A percentile compares a stretch with the other conserved stretches of the same genome.
Evolutionary conservation across 306 rosid species (phyloP).

Genomic region (Sphenostylis stenocarpa): DNA sequence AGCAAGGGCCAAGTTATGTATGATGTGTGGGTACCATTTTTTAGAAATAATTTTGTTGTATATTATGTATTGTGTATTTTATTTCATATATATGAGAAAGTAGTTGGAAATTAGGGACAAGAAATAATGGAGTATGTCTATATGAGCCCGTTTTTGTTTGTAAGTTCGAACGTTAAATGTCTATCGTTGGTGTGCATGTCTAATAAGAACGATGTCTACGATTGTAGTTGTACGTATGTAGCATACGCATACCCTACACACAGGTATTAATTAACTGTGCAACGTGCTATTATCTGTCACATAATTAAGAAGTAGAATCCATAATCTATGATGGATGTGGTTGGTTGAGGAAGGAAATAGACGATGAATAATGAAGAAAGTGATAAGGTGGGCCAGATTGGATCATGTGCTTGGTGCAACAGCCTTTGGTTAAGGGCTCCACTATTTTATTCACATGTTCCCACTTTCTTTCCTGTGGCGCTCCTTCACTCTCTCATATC

Average conservation of each 20-base stretch:
- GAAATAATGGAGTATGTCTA: slow-evolving; percentile 54
- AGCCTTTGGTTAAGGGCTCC: slow-evolving; percentile 14
- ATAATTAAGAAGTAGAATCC: background rate
- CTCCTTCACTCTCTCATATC: background rate
- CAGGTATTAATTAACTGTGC: background rate
- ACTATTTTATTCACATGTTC: slow-evolving; percentile 18
- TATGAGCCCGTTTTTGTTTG: slow-evolving; percentile 31
- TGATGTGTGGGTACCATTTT: slow-evolving; percentile 37
- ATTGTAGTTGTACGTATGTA: background rate
- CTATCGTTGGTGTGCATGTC: slow-evolving; percentile 17
- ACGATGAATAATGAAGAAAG: slow-evolving; percentile 27
- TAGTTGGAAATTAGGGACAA: slow-evolving; percentile 45
- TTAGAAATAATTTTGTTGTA: slow-evolving; percentile 3
- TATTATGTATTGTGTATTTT: slow-evolving; percentile 9
- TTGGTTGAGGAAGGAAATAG: slow-evolving; percentile 20
- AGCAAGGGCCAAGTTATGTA: slow-evolving; percentile 27
- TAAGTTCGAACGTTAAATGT: background rate
- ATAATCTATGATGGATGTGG: background rate
- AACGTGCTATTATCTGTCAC: background rate
- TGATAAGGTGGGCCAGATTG: slow-evolving; percentile 40
- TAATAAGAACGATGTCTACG: slow-evolving; percentile 26
- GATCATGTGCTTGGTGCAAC: slow-evolving; percentile 38
- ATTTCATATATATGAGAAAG: slow-evolving; percentile 39
- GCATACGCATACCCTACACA: background rate
- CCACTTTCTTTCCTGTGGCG: background rate